Evolutionary conservation across 2,329 filamentous ascomycete genomes (phyloP).

Genomic region (Venturia carpophila): DNA sequence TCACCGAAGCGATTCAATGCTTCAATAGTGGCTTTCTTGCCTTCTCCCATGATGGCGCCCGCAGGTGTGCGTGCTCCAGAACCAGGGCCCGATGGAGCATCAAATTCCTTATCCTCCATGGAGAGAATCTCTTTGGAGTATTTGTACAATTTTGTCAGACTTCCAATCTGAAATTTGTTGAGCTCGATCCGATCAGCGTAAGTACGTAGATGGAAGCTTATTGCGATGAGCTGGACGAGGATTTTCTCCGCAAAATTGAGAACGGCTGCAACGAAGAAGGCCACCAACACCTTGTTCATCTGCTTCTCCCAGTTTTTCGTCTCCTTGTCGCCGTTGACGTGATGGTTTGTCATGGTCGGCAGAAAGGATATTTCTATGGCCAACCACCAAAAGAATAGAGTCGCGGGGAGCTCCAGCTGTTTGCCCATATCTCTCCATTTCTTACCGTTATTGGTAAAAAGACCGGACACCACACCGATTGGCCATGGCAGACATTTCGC

Average conservation of each 20-base stretch:
- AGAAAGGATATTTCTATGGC: constrained; percentile 79
- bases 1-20: constrained; percentile 76
- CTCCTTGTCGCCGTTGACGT: constrained; percentile 44
- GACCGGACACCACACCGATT: constrained; percentile 57
- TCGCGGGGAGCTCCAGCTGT: constrained; percentile 75
- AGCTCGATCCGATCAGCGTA: constrained; percentile 86
- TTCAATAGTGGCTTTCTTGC: constrained; percentile 65
- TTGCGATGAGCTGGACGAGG: constrained; percentile 88
- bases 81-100: constrained; percentile 40
- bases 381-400: constrained; percentile 87
- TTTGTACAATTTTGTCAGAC: constrained; percentile 55
- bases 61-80: constrained; percentile 63
- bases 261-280: constrained; percentile 69
- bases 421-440: constrained; percentile 89
- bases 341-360: constrained; percentile 67
- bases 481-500: constrained; percentile 57
- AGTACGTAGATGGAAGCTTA: constrained; percentile 83
- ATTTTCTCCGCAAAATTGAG: constrained; percentile 90
- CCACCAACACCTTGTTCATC: constrained; percentile 78
- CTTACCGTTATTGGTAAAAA: constrained; percentile 79
- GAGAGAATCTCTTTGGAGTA: constrained; percentile 57
- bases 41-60: constrained; percentile 58
- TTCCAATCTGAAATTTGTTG: constrained; percentile 81
- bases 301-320: constrained; percentile 63
- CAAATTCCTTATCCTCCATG: constrained; percentile 69